These are phyloP conservation scores for Fusarium brevicatenulatum DNA, from an alignment of 2,329 filamentous ascomycete species.

Conservation along the genomic window DNA sequence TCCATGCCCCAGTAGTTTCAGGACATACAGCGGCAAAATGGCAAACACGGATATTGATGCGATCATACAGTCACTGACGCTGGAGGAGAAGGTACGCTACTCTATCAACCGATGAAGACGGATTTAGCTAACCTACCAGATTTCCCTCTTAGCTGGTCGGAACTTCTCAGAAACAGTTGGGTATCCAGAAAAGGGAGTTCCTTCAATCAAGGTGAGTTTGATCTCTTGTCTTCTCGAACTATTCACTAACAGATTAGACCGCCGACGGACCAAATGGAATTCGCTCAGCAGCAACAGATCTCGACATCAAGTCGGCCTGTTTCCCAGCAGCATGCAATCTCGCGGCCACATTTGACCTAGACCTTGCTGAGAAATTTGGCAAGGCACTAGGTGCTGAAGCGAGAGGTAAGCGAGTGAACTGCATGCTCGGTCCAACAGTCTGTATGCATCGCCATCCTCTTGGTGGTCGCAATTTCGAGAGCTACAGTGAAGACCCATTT, in stretches of 20 bases:
- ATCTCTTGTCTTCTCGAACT: rapidly evolving
- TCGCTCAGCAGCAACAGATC: slow-evolving; percentile 46
- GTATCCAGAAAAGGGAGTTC: slow-evolving; percentile 30
- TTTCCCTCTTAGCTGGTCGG: slow-evolving; percentile 36
- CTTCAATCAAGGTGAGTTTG: slow-evolving; percentile 29
- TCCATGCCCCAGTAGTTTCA: neutral
- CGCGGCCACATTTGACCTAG: slow-evolving; percentile 70
- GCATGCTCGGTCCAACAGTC: slow-evolving; percentile 73
- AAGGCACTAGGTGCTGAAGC: slow-evolving; percentile 65
- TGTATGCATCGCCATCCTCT: slow-evolving; percentile 60
- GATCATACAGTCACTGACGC: slow-evolving; percentile 22
- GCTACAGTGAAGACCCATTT: slow-evolving; percentile 59
- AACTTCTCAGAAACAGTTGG: slow-evolving; percentile 41
- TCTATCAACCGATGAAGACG: rapidly evolving
- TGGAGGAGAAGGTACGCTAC: slow-evolving; percentile 34
- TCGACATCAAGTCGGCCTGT: slow-evolving; percentile 47
- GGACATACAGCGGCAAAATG: slow-evolving; percentile 5
- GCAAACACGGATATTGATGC: slow-evolving; percentile 7
- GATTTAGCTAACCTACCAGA: slow-evolving; percentile 7
- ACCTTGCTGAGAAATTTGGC: slow-evolving; percentile 66
- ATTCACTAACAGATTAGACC: slow-evolving; percentile 14
- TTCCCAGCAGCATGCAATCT: slow-evolving; percentile 52
- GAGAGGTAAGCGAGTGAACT: slow-evolving; percentile 71
- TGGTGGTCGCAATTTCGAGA: slow-evolving; percentile 60
- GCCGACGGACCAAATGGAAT: slow-evolving; percentile 50